Evolutionary conservation across 371 early-diverging fungal species (phyloP), one percentile per base, ranked within the genome.

Genomic region (Saksenaea oblongispora): DNA sequence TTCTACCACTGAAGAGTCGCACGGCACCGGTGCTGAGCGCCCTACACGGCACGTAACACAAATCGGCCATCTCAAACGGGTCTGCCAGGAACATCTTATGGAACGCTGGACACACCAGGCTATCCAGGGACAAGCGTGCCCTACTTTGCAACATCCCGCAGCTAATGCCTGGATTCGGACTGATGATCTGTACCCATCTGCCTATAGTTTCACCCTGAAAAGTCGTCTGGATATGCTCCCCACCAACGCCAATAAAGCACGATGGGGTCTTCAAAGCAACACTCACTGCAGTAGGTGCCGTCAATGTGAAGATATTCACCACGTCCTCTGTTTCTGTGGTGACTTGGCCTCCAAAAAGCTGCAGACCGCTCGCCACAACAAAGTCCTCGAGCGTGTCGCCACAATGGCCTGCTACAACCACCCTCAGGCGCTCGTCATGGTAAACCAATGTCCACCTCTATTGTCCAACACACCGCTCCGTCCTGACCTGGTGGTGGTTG

Each of bases 101-200:
- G 26, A n/a, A 26, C 28, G 34, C 4, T 54, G 54, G 54, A 26
- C 3, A 54, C 8, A 5, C 8, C 54, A 54, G 15, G 8, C 54
- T 14, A 18, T 54, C 26, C 54, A 54, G 34, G 54, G 54, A n/a
- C 54, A 54, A 10, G 34, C 54, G 8, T 26, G 26, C 15, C 34
- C 54, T 15, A 54, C 54, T 13, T 3, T 54, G 24, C 54, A 54
- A 54, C 54, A 54, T n/a, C 54, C 54, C 24, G 54, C 54, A 3
- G 26, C 54, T 26, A 54, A 54, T 31, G 54, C 54, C 4, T 54
- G 54, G 54, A 54, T 54, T 15, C 8, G 24, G 13, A 54, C 54
- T 26, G 54, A 54, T n/a, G 54, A 54, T 15, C 26, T 54, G 1
- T 54, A 54, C 17, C 7, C 44, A 7, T 42, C 54, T 13, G 54